Base-by-base conservation (phyloP, 2,329 filamentous ascomycete species). In the Cercospora zeae-maydis region DNA sequence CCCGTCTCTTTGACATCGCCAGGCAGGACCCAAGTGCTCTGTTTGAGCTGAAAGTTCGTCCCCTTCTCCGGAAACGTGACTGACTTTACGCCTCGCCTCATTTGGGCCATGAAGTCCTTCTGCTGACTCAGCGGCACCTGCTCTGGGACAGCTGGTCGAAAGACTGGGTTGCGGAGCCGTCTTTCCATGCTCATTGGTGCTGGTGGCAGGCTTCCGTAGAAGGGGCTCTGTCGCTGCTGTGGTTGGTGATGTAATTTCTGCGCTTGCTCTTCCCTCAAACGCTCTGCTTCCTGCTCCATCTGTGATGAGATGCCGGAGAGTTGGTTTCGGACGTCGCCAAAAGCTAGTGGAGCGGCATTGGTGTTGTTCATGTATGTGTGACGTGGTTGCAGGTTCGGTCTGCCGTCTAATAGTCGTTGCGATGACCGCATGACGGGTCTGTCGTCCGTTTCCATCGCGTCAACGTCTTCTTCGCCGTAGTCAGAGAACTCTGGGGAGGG, bases 381-480 rank as follows among this genome's bases (percentile, higher is more conserved):
- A 33, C 53, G 59, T 59, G 69, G 62, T 52, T 67, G 63, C 8
- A 71, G 36, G 27, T 61, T 55, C 56, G 69, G 65, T 52, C 65
- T 61, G 54, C 65, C 63, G 53, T 65, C 66, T 11, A 60, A n/a
- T 8, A 56, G 21, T 9, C 56, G 55, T 21, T 65, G 68, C 5
- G 66, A 68, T 24, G 65, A 66, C 16, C 64, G 55, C 64, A 68
- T 65, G 36, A 65, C 62, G 30, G 63, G 64, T 36, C 57, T 60
- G 0, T 88, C 87, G 2, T 86, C 84, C 86, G 89, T 91, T 71
- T 92, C 90, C 90, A 93, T 92, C 60, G 83, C 83, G 39, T 88
- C 84, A 1, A 78, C 78, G 61, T 70, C 64, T 24, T 74, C 70
- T 1, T 70, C 70, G 37, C 54, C 61, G 30, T 67, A 61, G 30